phyloP scores from a whole-genome alignment of 805 yeast genomes.

The Metschnikowia kofuensis region DNA sequence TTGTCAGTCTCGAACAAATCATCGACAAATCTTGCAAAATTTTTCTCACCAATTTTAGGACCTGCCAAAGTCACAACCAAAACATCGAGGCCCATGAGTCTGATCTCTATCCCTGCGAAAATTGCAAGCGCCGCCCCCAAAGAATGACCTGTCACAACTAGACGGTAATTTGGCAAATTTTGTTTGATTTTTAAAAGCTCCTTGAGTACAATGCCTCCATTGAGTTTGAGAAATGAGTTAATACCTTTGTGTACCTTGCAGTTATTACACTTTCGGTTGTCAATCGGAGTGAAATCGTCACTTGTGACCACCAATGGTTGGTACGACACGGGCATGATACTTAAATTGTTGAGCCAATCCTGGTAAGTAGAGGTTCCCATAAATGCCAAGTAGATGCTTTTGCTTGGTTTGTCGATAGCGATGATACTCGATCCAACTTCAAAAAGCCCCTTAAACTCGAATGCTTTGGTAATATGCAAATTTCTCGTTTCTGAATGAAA shows the following conservation, averaged over 20 bases:
- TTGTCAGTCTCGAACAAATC: constrained; percentile 38
- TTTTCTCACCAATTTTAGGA: constrained; percentile 60
- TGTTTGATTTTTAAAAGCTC: constrained; percentile 31
- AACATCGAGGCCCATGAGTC: constrained; percentile 52
- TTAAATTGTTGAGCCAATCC: constrained; percentile 64
- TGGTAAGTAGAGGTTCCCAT: constrained; percentile 61
- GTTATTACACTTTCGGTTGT: constrained; percentile 36
- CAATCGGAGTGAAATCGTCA: constrained; percentile 4
- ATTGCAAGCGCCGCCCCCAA: constrained; percentile 71
- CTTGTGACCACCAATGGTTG: constrained; percentile 37
- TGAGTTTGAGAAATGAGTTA: constrained; percentile 41
- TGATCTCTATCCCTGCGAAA: constrained; percentile 60
- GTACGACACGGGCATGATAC: constrained; percentile 45
- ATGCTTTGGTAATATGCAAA: constrained; percentile 38
- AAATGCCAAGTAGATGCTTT: constrained; percentile 49
- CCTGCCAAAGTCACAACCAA: constrained; percentile 58
- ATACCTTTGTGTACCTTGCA: constrained; percentile 70
- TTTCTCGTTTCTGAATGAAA: constrained; percentile 15
- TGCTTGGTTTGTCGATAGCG: constrained; percentile 44
- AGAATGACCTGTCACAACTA: constrained; percentile 70
- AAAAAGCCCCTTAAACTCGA: constrained; percentile 41
- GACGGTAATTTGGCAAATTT: constrained; percentile 44
- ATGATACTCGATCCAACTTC: constrained; percentile 55
- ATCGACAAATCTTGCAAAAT: constrained; percentile 53
- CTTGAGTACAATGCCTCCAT: constrained; percentile 34